Evolutionary conservation across 306 rosid species (phyloP).

Genomic region (Dryas drummondii): DNA sequence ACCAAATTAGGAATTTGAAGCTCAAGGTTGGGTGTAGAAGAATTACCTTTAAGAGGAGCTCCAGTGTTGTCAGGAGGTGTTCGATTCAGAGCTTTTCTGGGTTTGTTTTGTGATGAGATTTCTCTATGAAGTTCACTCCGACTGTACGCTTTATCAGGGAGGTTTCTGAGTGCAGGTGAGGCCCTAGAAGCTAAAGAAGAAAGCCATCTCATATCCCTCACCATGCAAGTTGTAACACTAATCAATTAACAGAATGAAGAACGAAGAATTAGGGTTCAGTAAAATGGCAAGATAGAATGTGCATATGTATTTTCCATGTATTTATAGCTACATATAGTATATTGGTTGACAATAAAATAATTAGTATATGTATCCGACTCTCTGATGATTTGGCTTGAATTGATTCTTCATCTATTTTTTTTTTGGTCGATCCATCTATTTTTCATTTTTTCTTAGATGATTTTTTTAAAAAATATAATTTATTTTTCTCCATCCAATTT

Average conservation of each 20-base stretch:
- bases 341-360: too few relatives aligned
- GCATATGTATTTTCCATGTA: too few relatives aligned
- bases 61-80: not conserved
- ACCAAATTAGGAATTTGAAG: slow-evolving; percentile 18
- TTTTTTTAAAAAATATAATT: too few relatives aligned
- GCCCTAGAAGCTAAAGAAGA: slow-evolving; percentile 48
- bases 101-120: slow-evolving; percentile 9
- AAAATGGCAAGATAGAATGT: too few relatives aligned
- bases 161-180: slow-evolving; percentile 35
- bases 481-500: too few relatives aligned
- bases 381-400: too few relatives aligned
- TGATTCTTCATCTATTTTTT: too few relatives aligned
- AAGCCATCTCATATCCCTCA: slow-evolving; percentile 39
- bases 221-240: not conserved
- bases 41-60: slow-evolving; percentile 40
- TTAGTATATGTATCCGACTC: too few relatives aligned
- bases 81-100: slow-evolving; percentile 13
- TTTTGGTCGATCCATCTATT: too few relatives aligned
- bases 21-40: slow-evolving; percentile 15
- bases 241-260: not conserved
- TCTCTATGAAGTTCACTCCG: slow-evolving; percentile 10
- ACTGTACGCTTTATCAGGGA: slow-evolving; percentile 26
- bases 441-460: too few relatives aligned
- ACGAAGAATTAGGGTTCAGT: not conserved
- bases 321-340: too few relatives aligned